Evolutionary conservation across 768 basidiomycete genomes (phyloP).

Genomic region (Tricholoma sp.): DNA sequence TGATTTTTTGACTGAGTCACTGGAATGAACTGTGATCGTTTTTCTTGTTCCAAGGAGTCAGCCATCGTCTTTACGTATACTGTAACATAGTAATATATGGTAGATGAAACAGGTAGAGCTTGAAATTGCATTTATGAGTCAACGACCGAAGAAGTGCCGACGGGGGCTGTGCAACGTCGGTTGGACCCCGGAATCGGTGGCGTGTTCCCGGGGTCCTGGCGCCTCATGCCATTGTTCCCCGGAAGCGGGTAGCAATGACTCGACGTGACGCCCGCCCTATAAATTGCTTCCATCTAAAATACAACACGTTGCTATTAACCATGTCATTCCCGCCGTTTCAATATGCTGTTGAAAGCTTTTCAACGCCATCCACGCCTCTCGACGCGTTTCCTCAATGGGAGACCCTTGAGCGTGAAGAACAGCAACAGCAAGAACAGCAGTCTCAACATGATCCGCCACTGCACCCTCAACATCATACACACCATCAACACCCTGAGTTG

Average conservation of each 20-base stretch:
- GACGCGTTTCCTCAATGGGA: conserved; percentile 36
- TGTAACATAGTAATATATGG: neutral
- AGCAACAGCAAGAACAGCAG: conserved; percentile 31
- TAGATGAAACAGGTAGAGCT: conserved; percentile 2
- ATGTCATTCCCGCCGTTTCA: conserved; percentile 49
- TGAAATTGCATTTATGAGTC: neutral
- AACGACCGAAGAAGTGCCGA: conserved; percentile 17
- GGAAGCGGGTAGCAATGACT: conserved; percentile 26
- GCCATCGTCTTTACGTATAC: neutral
- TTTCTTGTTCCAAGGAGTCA: neutral
- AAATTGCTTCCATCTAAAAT: conserved; percentile 17
- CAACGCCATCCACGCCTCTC: conserved; percentile 44
- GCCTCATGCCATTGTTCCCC: conserved; percentile 33
- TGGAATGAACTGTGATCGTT: neutral
- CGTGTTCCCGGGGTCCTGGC: conserved; percentile 15
- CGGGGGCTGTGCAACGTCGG: conserved; percentile 21
- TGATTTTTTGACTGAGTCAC: conserved; percentile 3
- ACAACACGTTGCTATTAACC: conserved; percentile 17
- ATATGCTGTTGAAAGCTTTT: conserved; percentile 41
- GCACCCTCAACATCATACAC: conserved; percentile 20
- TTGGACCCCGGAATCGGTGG: conserved; percentile 18
- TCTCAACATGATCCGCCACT: conserved; percentile 20
- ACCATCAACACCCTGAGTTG: conserved; percentile 19
- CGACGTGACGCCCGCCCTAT: conserved; percentile 27
- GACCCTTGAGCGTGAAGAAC: conserved; percentile 36